phyloP scores from a whole-genome alignment of 2,329 filamentous ascomycete species.

The Arthrobotrys entomopaga region DNA sequence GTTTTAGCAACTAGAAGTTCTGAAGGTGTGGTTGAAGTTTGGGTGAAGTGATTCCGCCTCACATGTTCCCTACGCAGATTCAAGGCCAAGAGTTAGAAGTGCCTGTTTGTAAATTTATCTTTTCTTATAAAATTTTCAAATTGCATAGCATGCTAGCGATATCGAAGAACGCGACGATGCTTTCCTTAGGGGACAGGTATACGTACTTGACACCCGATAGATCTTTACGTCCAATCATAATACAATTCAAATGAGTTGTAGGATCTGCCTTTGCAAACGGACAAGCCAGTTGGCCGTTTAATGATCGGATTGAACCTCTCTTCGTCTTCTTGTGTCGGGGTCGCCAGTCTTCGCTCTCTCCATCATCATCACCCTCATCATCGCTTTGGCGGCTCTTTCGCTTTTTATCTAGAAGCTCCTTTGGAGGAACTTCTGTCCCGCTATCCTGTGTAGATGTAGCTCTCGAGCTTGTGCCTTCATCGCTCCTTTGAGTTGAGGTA shows the following conservation, averaged over 20 bases:
- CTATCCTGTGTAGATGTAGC: too few species aligned
- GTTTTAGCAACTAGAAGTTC: constrained; percentile 7
- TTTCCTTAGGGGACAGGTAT: background rate
- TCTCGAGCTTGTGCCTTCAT: too few species aligned
- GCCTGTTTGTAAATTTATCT: too few species aligned
- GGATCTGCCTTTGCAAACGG: constrained; percentile 40
- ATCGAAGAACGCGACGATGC: too few species aligned
- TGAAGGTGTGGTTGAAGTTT: background rate
- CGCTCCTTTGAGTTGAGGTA: too few species aligned
- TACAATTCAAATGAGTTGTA: constrained; percentile 2
- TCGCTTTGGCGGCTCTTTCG: background rate
- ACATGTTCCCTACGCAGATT: constrained; percentile 23
- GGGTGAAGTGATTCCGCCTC: constrained; percentile 25
- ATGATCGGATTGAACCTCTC: constrained; percentile 11
- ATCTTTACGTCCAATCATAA: constrained; percentile 32
- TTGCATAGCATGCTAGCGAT: background rate
- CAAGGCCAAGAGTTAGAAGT: background rate
- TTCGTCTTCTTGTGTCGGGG: background rate
- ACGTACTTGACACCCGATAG: constrained; percentile 34
- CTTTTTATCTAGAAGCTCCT: background rate
- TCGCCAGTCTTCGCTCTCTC: background rate
- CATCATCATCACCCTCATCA: background rate
- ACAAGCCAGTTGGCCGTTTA: constrained; percentile 31
- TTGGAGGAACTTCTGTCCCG: too few species aligned
- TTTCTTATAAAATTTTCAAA: background rate